Conservation (phyloP, 768 basidiomycete genomes). For the Mycena maculata region DNA sequence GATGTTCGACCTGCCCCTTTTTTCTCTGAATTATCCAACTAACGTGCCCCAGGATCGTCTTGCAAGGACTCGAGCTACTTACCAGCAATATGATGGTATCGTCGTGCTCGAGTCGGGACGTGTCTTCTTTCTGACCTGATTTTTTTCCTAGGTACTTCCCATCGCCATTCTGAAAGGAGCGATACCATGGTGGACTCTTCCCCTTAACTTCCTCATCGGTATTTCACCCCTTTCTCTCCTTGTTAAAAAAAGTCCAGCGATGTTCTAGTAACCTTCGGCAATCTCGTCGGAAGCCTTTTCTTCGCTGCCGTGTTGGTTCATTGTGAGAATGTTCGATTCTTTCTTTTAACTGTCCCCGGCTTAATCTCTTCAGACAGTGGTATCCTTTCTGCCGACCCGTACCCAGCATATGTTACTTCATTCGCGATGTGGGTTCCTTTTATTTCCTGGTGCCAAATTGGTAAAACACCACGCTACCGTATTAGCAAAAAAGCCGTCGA, state of each 20-base stretch:
- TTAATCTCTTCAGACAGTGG: conserved; percentile 60
- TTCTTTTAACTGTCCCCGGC: not conserved
- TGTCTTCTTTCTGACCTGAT: not conserved
- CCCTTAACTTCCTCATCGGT: conserved; percentile 78
- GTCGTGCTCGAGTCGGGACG: conserved; percentile 6
- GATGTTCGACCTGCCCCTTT: conserved; percentile 58
- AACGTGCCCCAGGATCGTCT: conserved; percentile 68
- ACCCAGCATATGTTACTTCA: conserved; percentile 59
- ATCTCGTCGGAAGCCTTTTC: conserved; percentile 76
- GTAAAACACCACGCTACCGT: not conserved
- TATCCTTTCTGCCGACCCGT: conserved; percentile 69
- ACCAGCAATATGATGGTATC: conserved; percentile 83
- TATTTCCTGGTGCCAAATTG: not conserved
- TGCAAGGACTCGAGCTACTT: conserved; percentile 76
- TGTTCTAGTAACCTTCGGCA: conserved; percentile 71
- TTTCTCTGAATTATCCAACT: conserved; percentile 1
- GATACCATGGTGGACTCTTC: conserved; percentile 78
- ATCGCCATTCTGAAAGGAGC: conserved; percentile 73
- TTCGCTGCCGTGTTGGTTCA: conserved; percentile 74
- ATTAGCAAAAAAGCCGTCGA: conserved; percentile 70
- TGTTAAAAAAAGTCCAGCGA: too few relatives aligned
- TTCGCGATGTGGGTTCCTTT: conserved; percentile 77
- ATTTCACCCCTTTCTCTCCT: conserved; percentile 22
- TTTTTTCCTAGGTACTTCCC: conserved; percentile 63
- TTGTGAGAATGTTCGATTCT: conserved; percentile 55